A percentile compares a stretch with the other conserved stretches of the same genome.
These are phyloP conservation scores for Chaetomium sp. DNA, from an alignment of 2,329 filamentous ascomycete genomes.

Conservation along the genomic window DNA sequence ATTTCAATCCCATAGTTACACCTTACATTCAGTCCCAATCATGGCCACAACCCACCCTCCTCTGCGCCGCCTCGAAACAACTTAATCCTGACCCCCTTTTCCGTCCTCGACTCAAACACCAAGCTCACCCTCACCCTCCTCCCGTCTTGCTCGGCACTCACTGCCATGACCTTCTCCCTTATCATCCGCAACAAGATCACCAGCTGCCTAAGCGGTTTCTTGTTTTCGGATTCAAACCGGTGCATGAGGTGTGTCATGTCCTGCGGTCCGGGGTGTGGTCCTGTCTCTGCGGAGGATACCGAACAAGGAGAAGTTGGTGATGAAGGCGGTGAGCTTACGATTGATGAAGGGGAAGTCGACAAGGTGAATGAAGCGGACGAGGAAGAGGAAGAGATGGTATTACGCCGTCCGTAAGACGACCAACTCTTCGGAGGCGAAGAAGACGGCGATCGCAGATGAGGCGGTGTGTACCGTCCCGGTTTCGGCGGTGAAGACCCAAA, in stretches of 20 bases:
- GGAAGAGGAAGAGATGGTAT: too few relatives aligned
- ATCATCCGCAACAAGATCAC: conserved; percentile 11
- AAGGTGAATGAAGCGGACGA: too few relatives aligned
- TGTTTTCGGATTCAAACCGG: conserved; percentile 10
- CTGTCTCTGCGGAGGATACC: too few relatives aligned
- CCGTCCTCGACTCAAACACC: conserved; percentile 4
- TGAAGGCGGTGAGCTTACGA: too few relatives aligned
- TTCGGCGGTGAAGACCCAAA: too few relatives aligned
- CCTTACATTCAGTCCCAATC: background rate
- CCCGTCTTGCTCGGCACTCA: background rate
- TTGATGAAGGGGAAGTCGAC: too few relatives aligned
- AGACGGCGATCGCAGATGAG: too few relatives aligned
- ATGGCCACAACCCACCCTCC: conserved; percentile 1
- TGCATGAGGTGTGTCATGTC: conserved; percentile 3
- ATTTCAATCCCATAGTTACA: too few relatives aligned
- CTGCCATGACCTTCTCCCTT: background rate
- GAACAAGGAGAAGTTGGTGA: too few relatives aligned
- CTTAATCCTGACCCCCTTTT: background rate
- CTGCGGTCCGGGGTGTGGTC: background rate
- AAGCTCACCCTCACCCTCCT: conserved; percentile 2
- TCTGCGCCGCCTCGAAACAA: conserved; percentile 1
- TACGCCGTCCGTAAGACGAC: too few relatives aligned
- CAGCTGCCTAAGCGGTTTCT: conserved; percentile 8
- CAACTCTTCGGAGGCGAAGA: too few relatives aligned
- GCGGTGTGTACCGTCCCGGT: too few relatives aligned